Base-by-base conservation (phyloP, 192 early-diverging fungal species). In the Backusella westeae region DNA sequence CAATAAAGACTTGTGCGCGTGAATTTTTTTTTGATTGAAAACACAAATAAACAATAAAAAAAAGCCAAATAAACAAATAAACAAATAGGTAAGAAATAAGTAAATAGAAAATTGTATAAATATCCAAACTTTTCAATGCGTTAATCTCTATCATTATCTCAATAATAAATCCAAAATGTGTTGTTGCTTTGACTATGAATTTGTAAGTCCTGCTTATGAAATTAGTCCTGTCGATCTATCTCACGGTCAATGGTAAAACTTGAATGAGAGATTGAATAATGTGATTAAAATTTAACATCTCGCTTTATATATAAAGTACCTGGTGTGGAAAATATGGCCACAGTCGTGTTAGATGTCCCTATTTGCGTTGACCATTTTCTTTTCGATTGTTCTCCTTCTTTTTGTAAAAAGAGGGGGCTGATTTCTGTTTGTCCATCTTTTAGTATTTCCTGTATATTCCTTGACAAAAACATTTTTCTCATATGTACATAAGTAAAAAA, bases 251-350 rank as follows among this genome's bases (percentile, higher is more conserved):
- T 63, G 56, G 56, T 63, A 63, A 56, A 8, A 3, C 53, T 9
- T 10, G 19, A 56, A 17, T 15, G 42, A 44, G 42, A 44, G 4
- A 17, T 14, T 17, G 15, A 44, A 44, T 49, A 49, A 63, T 63
- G 23, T 29, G 29, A 63, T 26, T 21, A 63, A 29, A 63, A 9
- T 10, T 14, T 29, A 63, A 49, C 19, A 49, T 7, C 6, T 49
- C 10, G 10, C 56, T 63, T 63, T 29, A 29, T 26, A 12, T 63
- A 12, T 29, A 63, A 29, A 63, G 56, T n/a, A 63, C 56, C n/a
- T 63, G 56, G 56, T 63, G 56, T 29, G 56, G 56, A 63, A 63
- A 63, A 26, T 63, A 63, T 63, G 56, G 56, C 23, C 56, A 63
- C 23, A 63, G 8, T 29, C 56, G 56, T 29, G 56, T 23, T 29